Base-by-base conservation (phyloP, 768 basidiomycete genomes). In the Sistotremastrum niveocremeum region DNA sequence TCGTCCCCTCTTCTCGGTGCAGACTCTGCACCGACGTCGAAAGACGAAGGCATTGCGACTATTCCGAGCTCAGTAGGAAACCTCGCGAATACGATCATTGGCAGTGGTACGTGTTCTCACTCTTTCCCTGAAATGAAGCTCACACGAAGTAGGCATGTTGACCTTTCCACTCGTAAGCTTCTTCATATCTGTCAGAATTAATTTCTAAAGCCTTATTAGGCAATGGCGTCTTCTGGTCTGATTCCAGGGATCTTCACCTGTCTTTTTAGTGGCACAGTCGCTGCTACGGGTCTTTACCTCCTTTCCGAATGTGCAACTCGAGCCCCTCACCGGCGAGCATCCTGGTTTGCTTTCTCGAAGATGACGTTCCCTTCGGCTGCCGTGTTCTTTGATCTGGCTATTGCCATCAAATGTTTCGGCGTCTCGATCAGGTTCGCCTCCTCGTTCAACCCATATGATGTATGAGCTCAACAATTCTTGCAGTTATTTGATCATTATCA, bases 321-420 rank as follows among this genome's bases (percentile, higher is more conserved):
- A 50, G 74, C 89, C 2, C 74, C 76, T 4, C 79, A 86, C 51
- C 70, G 90, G 39, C 74, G 71, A 8, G 69, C 88, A 11, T 89
- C 86, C 5, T 94, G 91, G 62, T 88, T 88, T 53, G 78, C 82
- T 9, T 66, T 93, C 12, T 73, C 85, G 1, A 74, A 84, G 58
- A 65, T 98, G 52, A 94, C 94, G 0, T 95, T 90, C 60, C 94
- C 94, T 2, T 77, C 72, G 39, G 86, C 84, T 0, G 84, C 84
- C 1, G 67, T 88, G 36, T 85, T 88, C 60, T 94, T 98, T 56
- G 94, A 97, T 60, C 80, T 79, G 3, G 94, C 93, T 8, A 90
- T 98, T 54, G 90, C 90, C 7, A 82, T 80, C 60, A 98, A 98
- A 60, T 98, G 94, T 61, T 95, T 95, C 58, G 94, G 94, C 12